phyloP scores from a whole-genome alignment of 805 yeast species.

The Ogataea thermomethanolica region DNA sequence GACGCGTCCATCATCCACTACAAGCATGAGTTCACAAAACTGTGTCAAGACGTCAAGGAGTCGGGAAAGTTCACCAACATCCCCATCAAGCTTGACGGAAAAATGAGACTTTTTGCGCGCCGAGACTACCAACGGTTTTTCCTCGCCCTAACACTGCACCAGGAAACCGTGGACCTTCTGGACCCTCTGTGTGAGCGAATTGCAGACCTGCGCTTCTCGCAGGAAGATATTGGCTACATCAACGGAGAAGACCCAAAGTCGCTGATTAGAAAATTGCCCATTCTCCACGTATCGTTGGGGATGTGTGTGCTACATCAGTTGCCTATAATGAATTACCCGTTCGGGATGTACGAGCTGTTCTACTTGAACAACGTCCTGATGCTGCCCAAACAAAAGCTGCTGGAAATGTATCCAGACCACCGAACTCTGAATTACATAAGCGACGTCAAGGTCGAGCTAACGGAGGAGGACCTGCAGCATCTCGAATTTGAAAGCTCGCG shows the following conservation, averaged over 20 bases:
- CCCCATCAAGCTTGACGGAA: constrained; percentile 6
- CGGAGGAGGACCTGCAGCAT: constrained; percentile 11
- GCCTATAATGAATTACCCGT: constrained; percentile 6
- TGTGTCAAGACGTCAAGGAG: constrained; percentile 10
- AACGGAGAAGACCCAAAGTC: constrained; percentile 18
- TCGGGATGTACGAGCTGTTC: constrained; percentile 27
- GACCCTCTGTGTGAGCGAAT: constrained; percentile 4
- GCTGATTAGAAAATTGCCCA: constrained; percentile 10
- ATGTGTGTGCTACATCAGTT: constrained; percentile 3
- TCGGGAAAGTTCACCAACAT: constrained; percentile 3
- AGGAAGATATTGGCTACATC: constrained; percentile 17
- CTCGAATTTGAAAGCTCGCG: constrained; percentile 14
- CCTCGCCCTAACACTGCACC: constrained; percentile 12
- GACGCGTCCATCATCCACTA: constrained; percentile 10
- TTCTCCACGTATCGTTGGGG: constrained; percentile 23
- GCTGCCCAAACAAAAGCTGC: constrained; percentile 19
- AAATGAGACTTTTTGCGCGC: constrained; percentile 12
- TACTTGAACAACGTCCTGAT: constrained; percentile 26
- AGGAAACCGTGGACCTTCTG: constrained; percentile 3
- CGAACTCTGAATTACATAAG: constrained; percentile 15
- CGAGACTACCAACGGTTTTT: constrained; percentile 16
- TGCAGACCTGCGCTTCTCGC: constrained; percentile 11
- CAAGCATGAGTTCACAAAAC: constrained; percentile 10
- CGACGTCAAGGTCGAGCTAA: constrained; percentile 13
- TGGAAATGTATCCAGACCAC: constrained; percentile 18